phyloP scores from a whole-genome alignment of 2,329 filamentous ascomycete species.

The Verticillium isaacii region DNA sequence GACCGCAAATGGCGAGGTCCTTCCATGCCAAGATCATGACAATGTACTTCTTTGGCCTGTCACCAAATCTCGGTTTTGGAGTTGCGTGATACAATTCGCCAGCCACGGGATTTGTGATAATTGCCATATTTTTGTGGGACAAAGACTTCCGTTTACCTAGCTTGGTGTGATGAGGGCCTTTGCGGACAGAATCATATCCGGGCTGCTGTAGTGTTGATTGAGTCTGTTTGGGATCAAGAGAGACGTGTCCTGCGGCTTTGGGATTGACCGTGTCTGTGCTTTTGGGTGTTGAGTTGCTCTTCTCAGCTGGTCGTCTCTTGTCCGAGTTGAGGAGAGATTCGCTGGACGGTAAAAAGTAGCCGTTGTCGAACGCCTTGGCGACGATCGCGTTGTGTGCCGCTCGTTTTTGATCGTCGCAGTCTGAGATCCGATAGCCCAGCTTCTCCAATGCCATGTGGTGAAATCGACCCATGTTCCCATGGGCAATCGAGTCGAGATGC shows the following conservation, averaged over 20 bases:
- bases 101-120: constrained; percentile 9
- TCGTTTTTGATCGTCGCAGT: constrained; percentile 9
- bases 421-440: constrained; percentile 12
- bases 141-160: background rate
- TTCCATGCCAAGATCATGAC: constrained; percentile 15
- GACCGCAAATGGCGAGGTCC: constrained; percentile 7
- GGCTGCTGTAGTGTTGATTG: background rate
- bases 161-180: background rate
- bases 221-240: background rate
- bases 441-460: constrained; percentile 8
- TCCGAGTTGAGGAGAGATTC: background rate
- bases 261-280: background rate
- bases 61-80: background rate
- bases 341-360: constrained; percentile 5
- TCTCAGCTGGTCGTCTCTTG: no score
- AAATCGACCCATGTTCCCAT: constrained; percentile 8
- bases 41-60: constrained; percentile 8
- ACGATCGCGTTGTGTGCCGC: constrained; percentile 12
- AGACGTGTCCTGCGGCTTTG: no score
- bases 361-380: constrained; percentile 9
- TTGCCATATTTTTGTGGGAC: background rate
- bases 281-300: background rate
- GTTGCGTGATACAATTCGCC: constrained; percentile 12
- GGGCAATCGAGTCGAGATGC: constrained; percentile 11
- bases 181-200: background rate